A percentile compares a stretch with the other conserved stretches of the same genome.
Evolutionary conservation across 1,284 basidiomycete genomes (phyloP).

Genomic region (Thecaphora frezii): DNA sequence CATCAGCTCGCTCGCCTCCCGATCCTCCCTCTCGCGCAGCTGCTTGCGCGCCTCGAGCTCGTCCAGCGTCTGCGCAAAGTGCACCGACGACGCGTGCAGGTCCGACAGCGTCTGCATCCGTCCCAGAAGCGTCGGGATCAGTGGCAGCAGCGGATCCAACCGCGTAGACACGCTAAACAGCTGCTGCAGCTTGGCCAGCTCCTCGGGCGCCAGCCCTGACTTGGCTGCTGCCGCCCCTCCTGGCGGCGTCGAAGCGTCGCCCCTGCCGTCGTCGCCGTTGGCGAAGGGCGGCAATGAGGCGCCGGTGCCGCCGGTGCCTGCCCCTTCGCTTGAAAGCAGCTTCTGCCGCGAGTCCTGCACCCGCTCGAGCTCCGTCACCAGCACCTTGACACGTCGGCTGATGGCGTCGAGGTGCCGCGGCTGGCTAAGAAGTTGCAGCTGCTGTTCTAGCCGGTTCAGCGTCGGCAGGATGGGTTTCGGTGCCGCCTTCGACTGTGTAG

Average conservation of each 20-base stretch:
- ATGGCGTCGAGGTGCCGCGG: constrained; percentile 96
- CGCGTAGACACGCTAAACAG: constrained; percentile 76
- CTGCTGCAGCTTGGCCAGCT: constrained; percentile 29
- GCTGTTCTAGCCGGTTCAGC: constrained; percentile 77
- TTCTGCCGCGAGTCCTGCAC: constrained; percentile 66
- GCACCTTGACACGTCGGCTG: constrained; percentile 85
- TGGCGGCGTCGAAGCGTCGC: constrained; percentile 44
- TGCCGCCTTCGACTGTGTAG: constrained; percentile 57
- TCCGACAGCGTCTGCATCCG: constrained; percentile 80
- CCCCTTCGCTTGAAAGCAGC: constrained; percentile 18
- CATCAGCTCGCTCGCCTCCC: constrained; percentile 72
- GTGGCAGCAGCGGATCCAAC: constrained; percentile 81
- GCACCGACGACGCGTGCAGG: constrained; percentile 77
- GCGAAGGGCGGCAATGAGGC: constrained; percentile 15
- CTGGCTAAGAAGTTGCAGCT: constrained; percentile 84
- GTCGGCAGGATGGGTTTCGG: constrained; percentile 79
- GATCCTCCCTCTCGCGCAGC: constrained; percentile 67
- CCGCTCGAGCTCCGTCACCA: constrained; percentile 88
- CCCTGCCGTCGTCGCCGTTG: constrained; percentile 60
- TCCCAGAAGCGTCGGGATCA: constrained; percentile 85
- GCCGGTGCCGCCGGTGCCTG: neutral
- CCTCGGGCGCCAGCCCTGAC: constrained; percentile 21
- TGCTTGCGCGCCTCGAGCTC: constrained; percentile 74
- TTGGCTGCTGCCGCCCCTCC: constrained; percentile 1
- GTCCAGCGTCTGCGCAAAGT: constrained; percentile 67